These are phyloP conservation scores for Isatis tinctoria DNA, from an alignment of 345 rosid genomes.

Conservation along the genomic window DNA sequence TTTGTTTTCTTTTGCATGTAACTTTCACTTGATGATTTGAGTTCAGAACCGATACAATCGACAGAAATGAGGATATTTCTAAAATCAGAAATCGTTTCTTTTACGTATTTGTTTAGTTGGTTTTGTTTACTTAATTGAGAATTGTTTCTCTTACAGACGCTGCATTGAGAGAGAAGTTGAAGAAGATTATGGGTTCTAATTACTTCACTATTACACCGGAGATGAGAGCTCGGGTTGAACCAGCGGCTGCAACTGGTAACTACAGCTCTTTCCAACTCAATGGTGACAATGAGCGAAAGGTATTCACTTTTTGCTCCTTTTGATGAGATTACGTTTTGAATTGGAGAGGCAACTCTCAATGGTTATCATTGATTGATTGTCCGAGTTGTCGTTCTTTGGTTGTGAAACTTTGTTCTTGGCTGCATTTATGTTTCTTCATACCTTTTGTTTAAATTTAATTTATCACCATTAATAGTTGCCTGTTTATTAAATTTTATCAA, in stretches of 20 bases:
- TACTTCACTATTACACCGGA: slow-evolving; percentile 80
- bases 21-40: too few species aligned
- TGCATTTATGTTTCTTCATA: not conserved
- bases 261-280: slow-evolving; percentile 50
- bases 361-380: not conserved
- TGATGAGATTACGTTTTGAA: not conserved
- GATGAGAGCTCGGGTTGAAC: slow-evolving; percentile 79
- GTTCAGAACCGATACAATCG: too few species aligned
- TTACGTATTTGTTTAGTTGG: not conserved
- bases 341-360: not conserved
- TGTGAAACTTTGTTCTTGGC: not conserved
- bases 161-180: slow-evolving; percentile 63
- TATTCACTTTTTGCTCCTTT: not conserved
- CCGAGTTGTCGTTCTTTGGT: not conserved
- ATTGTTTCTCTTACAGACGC: slow-evolving; percentile 48
- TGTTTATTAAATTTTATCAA: too few species aligned
- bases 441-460: not conserved
- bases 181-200: slow-evolving; percentile 82
- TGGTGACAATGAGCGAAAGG: slow-evolving; percentile 24
- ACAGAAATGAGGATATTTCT: not conserved
- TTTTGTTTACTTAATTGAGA: not conserved
- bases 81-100: not conserved
- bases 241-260: slow-evolving; percentile 69
- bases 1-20: too few species aligned
- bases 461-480: not conserved